Evolutionary conservation across 163 green algal species (phyloP), one percentile per base, ranked within the genome.

Genomic region (Scenedesmus sp.): DNA sequence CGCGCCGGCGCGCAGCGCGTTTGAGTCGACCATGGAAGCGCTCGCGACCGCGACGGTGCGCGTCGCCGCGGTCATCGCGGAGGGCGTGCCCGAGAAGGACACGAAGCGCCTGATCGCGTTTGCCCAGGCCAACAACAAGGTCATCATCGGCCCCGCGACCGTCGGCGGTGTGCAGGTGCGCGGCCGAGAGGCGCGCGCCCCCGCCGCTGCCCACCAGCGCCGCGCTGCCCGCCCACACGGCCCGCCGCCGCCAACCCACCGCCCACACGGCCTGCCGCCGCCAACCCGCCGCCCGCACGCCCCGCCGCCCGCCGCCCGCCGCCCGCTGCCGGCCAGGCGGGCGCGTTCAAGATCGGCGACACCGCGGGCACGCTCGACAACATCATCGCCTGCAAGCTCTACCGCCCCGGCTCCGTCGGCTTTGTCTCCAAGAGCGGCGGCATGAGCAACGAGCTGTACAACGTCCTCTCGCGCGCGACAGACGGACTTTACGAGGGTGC

Each of bases 381-480:
- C 91, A 98, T 98, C 66, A 85, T 98, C n/a, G 85, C 89, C 24
- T 98, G 94, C 92, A 97, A 95, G 86, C 89, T 98, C 70, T 92
- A 98, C 86, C 84, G 94, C 42, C 93, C 93, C 6, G 94, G 94
- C 60, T 93, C 83, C 26, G 94, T 98, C 20, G 95, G 95, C 36
- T 98, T 98, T 75, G 95, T 98, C 22, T 95, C 85, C 84, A 98
- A 98, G 85, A 91, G 76, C 7, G 95, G 95, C 17, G 95, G 95
- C 84, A 98, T 98, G 95, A 93, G 81, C 57, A 98, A 98, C 75
- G 95, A 98, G 81, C 91, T 98, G 89, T 98, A 98, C 90, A 98
- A 97, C 70, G 92, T 98, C 54, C 75, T 97, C 26, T 87, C 95
- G 1, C 83, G 95, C 9, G 89, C 90, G 13, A 97, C 95, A 31